Evolutionary conservation across 2,329 filamentous ascomycete genomes (phyloP).

Genomic region (Microdochium paspali): DNA sequence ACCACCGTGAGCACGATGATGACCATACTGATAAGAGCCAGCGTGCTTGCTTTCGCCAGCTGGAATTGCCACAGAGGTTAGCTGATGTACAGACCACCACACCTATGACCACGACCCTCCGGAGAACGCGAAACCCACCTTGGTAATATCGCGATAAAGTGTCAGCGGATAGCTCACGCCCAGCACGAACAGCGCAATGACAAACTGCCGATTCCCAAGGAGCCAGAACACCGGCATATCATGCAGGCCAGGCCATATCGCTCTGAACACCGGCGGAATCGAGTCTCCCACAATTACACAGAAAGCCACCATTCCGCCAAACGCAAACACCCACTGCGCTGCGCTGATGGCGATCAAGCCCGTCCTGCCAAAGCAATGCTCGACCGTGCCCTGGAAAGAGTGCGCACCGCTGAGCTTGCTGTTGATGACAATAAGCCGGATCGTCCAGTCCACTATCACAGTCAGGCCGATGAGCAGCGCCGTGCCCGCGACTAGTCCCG

Average conservation of each 20-base stretch:
- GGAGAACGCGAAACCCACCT: too few relatives aligned
- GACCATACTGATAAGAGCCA: conserved; percentile 87
- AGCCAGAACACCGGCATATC: conserved; percentile 72
- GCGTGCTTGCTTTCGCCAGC: conserved; percentile 90
- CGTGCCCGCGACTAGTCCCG: conserved; percentile 73
- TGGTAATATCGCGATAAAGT: conserved; percentile 92
- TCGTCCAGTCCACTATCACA: conserved; percentile 90
- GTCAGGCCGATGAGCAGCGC: conserved; percentile 72
- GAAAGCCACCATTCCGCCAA: conserved; percentile 97
- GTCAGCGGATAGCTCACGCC: conserved; percentile 85
- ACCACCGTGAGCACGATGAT: conserved; percentile 84
- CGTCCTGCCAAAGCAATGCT: conserved; percentile 84
- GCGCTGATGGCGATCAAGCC: conserved; percentile 81
- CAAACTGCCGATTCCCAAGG: conserved; percentile 68
- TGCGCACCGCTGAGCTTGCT: conserved; percentile 90
- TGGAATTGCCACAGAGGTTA: conserved; percentile 28
- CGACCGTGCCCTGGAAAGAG: conserved; percentile 91
- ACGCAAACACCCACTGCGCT: conserved; percentile 97
- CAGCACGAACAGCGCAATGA: conserved; percentile 82
- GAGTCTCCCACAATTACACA: conserved; percentile 96
- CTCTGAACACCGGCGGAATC: conserved; percentile 80
- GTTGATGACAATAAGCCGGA: conserved; percentile 93
- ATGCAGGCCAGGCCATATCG: conserved; percentile 68
- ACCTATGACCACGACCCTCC: too few relatives aligned
- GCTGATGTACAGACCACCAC: too few relatives aligned